Base-by-base conservation (phyloP, 2,329 filamentous ascomycete genomes). In the Aspergillus udagawae region DNA sequence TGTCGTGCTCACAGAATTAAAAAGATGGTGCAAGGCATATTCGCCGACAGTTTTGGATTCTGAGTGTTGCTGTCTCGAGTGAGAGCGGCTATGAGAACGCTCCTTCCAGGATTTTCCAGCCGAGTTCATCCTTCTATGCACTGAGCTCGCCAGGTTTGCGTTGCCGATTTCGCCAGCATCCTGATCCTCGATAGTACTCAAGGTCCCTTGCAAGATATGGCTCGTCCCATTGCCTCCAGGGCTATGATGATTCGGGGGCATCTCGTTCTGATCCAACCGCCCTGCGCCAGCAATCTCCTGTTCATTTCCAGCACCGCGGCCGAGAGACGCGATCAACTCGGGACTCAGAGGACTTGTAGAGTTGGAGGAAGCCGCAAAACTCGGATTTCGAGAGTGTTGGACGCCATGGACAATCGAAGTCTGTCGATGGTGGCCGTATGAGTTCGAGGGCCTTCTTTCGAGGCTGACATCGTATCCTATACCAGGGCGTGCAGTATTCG, bases 381-480 rank as follows among this genome's bases (percentile, higher is more conserved):
- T 97, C 66, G 92, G 89, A 82, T 95, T 96, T 76, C 93, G 79
- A 56, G 84, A 89, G 75, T 99, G 94, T 73, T 96, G 92, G 65
- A 96, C 75, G 54, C 94, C 93, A 85, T 97, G 91, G 56, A 97
- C 92, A 66, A 97, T 97, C 51, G 93, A 97, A 0, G 93, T 96
- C 78, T 99, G 92, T 55, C 94, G 88, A 76, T 97, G 92, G 74
- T 99, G 92, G 58, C 90, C 91, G 80, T 97, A 88, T 17, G 81
- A 82, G 58, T 75, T 76, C 6, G 75, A 78, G 38, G 75, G 74
- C 53, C 72, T 67, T 59, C 75, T 69, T 66, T 79, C 76, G 57
- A 77, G 63, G 55, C 65, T 66, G 49, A 63, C 70, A 64, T 76
- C 74, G 57, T 76, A 71, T 60, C 67, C 70, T 60, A 67, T 59